Base-by-base conservation (phyloP, 2,329 filamentous ascomycete species). In the Hypoxylon sp. region DNA sequence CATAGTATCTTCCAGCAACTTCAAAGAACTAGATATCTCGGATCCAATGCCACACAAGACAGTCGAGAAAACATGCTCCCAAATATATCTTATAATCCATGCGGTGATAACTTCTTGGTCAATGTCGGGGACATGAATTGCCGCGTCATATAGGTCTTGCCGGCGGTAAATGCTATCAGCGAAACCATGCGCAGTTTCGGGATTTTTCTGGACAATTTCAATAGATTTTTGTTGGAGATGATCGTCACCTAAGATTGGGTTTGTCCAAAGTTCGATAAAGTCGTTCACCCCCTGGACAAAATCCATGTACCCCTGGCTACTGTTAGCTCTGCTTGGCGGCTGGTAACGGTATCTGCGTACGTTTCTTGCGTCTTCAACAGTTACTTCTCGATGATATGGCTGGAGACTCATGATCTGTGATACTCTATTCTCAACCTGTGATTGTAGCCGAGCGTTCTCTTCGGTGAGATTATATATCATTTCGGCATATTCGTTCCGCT, bases 351-450 rank as follows among this genome's bases (percentile, higher is more conserved):
- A 58, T 65, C n/a, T n/a, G n/a, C 51, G 7, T 43, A 74, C 73
- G 30, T 65, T 65, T 13, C 63, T 66, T 23, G 72, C 67, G 35
- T 74, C 71, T 19, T 71, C 63, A 0, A 63, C 61, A 0, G 71
- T 75, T 6, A 74, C 49, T 12, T 73, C 70, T 30, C 69, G 69
- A 11, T 66, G 67, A 45, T 74, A 75, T 5, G 73, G 72, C 43
- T 74, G 71, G 3, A 75, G 66, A 9, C 68, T 72, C 45, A 75
- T 73, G 36, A 74, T 74, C 43, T 74, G 73, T 5, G 69, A 71
- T 32, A 71, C 67, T 1, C 68, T 66, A 25, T 73, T 70, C 20
- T 65, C 64, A 5, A 73, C 61, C 21, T 68, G 66, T 16, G 67
- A 64, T 41, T 63, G 25, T 7, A 48, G 21, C 21, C 23, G 6